phyloP scores from a whole-genome alignment of 1,139 yeast genomes.

The Pneumocystis murina region DNA sequence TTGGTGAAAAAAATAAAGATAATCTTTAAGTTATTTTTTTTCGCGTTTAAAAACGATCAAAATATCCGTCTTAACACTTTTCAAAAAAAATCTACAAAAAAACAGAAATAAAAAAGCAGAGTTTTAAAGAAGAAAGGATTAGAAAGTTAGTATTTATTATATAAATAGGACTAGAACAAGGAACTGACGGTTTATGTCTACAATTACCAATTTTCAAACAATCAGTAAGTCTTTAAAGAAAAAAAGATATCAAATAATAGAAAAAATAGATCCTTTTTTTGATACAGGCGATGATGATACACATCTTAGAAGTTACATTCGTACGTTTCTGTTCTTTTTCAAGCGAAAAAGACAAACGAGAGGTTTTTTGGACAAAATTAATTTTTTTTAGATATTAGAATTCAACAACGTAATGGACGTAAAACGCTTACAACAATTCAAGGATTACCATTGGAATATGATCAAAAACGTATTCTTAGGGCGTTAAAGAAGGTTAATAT shows the following conservation, averaged over 20 bases:
- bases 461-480: conserved; percentile 80
- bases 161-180: neutral
- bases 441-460: conserved; percentile 92
- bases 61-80: neutral
- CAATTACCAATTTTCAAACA: conserved; percentile 57
- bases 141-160: neutral
- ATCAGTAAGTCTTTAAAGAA: conserved; percentile 40
- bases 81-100: neutral
- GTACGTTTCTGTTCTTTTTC: conserved; percentile 27
- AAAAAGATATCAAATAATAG: neutral
- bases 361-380: neutral
- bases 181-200: neutral
- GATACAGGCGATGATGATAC: conserved; percentile 99
- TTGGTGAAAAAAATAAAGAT: no score
- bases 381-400: conserved; percentile 40
- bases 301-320: conserved; percentile 89
- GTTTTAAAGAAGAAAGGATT: neutral
- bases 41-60: neutral
- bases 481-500: conserved; percentile 55
- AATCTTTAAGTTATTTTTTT: no score
- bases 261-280: conserved; percentile 77
- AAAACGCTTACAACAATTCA: conserved; percentile 96
- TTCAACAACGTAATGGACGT: conserved; percentile 99
- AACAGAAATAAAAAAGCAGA: neutral
- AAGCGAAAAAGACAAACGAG: neutral